Base-by-base conservation (phyloP, 2,329 filamentous ascomycete genomes). In the Fusarium marasasianum region DNA sequence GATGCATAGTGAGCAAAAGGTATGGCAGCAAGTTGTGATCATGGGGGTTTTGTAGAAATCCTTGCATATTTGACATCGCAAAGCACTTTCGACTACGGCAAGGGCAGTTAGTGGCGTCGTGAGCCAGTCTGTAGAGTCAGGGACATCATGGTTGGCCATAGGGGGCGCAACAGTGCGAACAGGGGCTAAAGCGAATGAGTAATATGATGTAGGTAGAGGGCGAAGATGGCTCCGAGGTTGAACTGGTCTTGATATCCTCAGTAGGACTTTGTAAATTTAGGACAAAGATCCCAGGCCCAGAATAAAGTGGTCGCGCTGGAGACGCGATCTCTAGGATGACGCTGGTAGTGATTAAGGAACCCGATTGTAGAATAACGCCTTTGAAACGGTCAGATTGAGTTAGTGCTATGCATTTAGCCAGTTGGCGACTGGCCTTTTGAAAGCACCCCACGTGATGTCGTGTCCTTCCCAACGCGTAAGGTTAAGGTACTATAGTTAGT, bases 31-130 rank as follows among this genome's bases (percentile, higher is more conserved):
- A 3, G 94, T 93, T 2, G 96, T 99, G 72, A 98, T 92, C 90
- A 99, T 96, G 0, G 96, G 96, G 57, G 95, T 97, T 70, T 91
- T 91, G 85, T 94, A 98, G 83, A 98, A 97, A 82, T 99, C 97
- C 81, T 98, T 98, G 89, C 96, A 99, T 69, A 99, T 93, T 83
- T 98, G 94, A 83, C 96, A 99, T 77, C 96, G 94, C 26, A 99
- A 87, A 7, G 95, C 91, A 69, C 93, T 91, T 79, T 99, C 96
- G 72, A 99, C 90, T 20, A 89, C 85, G 54, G 91, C 87, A 62
- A 97, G 88, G 20, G 85, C 85, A 22, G 90, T 84, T 4, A 97
- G 86, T 5, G 91, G 88, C 18, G 94, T 97, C 17, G 85, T 79
- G 11, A 95, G 86, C 94, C 94, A 97, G 84, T 97, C 94, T 60